A percentile compares a stretch with the other conserved stretches of the same genome.
Evolutionary conservation across 495 filamentous ascomycete species (phyloP).

Genomic region (Talaromyces wortmannii): DNA sequence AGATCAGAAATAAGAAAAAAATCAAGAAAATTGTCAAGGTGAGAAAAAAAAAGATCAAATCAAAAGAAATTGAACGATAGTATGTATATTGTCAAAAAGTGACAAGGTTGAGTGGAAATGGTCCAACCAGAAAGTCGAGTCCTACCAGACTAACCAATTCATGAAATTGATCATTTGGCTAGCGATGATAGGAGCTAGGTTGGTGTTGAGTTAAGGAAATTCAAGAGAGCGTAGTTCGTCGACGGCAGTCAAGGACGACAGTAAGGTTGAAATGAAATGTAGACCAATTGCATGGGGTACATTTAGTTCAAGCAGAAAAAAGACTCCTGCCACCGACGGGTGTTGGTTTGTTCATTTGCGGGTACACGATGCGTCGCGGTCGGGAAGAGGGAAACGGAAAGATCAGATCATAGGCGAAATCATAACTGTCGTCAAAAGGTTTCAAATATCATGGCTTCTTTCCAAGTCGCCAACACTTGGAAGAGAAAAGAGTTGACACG

Average conservation of each 20-base stretch:
- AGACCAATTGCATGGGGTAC: neutral
- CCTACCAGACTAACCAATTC: neutral
- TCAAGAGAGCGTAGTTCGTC: neutral
- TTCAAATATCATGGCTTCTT: neutral
- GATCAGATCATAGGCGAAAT: neutral
- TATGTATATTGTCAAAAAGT: neutral
- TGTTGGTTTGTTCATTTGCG: neutral
- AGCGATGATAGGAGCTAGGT: neutral
- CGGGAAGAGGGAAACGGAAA: neutral
- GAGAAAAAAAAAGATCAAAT: neutral
- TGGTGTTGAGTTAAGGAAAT: neutral
- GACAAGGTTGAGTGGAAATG: neutral
- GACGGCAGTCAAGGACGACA: neutral
- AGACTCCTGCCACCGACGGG: neutral
- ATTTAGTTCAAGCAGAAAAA: neutral
- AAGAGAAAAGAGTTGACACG: neutral
- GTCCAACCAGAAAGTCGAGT: neutral
- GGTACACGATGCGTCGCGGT: neutral
- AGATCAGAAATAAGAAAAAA: slow-evolving; percentile 1
- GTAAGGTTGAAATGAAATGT: neutral
- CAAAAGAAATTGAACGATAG: neutral
- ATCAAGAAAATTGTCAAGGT: neutral
- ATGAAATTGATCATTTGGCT: neutral
- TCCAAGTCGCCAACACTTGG: neutral
- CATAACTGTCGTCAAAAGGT: neutral